A percentile compares a stretch with the other conserved stretches of the same genome.
phyloP scores from a whole-genome alignment of 192 early-diverging fungal genomes.

The Podila epicladia region DNA sequence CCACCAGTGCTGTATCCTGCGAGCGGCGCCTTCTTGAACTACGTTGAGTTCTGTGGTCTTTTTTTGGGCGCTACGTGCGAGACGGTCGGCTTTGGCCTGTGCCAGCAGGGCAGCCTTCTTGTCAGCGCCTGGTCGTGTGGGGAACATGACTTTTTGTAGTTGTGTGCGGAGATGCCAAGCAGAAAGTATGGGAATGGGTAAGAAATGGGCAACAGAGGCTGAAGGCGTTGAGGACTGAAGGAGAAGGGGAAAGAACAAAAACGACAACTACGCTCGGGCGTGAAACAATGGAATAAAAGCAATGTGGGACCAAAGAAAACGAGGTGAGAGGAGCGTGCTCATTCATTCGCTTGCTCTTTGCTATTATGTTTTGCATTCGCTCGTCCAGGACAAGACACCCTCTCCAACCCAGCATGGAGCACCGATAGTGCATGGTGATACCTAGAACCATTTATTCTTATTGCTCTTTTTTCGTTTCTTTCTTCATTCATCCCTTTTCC shows the following conservation, averaged over 20 bases:
- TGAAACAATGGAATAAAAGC: neutral
- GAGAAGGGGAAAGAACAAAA: too few species aligned
- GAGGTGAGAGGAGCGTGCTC: too few species aligned
- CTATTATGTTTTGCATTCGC: too few species aligned
- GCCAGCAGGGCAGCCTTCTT: constrained; percentile 43
- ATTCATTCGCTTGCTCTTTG: too few species aligned
- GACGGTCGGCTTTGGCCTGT: constrained; percentile 40
- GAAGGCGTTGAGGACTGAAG: neutral
- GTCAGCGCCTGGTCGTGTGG: constrained; percentile 25
- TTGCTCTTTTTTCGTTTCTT: too few species aligned
- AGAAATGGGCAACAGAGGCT: neutral
- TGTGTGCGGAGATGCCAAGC: neutral
- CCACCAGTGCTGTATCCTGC: constrained; percentile 23
- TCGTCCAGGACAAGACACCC: neutral
- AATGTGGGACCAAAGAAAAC: constrained; percentile 1
- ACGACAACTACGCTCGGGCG: neutral
- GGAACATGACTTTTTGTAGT: constrained; percentile 23
- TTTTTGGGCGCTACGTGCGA: constrained; percentile 33
- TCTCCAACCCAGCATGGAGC: neutral
- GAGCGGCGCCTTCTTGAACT: constrained; percentile 12
- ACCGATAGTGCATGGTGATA: neutral
- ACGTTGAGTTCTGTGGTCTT: constrained; percentile 20
- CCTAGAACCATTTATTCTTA: too few species aligned
- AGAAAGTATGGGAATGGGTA: neutral
- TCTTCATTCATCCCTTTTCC: neutral